Percentiles rank a stretch among this genome's conserved stretches.
phyloP scores from a whole-genome alignment of 2,329 filamentous ascomycete genomes.

The Huntiella decipiens region DNA sequence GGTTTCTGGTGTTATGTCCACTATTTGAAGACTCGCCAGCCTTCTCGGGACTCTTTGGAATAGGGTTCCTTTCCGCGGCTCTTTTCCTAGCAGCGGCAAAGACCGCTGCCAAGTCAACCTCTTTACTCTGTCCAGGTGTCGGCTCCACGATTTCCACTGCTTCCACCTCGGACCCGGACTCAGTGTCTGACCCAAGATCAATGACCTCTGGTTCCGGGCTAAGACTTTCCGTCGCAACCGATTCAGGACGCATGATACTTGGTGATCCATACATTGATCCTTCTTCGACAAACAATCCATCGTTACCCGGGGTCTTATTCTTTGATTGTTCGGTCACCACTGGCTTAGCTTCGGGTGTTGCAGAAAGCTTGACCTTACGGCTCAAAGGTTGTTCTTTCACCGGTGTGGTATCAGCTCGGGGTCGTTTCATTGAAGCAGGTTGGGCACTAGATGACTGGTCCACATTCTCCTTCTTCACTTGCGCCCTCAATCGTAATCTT shows the following conservation, averaged over 20 bases:
- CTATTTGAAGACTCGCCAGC: background rate
- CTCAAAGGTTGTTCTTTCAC: conserved; percentile 1
- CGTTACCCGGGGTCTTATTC: background rate
- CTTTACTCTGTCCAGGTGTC: background rate
- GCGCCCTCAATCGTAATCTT: conserved; percentile 20
- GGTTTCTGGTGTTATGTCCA: too few relatives aligned
- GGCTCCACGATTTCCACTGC: background rate
- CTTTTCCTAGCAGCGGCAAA: background rate
- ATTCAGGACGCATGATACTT: background rate
- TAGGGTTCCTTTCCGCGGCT: too few relatives aligned
- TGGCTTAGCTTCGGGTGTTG: background rate
- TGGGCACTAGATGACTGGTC: background rate
- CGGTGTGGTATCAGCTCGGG: background rate
- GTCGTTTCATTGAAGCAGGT: background rate
- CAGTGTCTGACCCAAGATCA: conserved; percentile 4
- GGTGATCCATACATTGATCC: background rate
- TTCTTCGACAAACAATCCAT: background rate
- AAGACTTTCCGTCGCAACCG: background rate
- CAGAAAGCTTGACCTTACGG: background rate
- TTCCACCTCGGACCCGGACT: background rate
- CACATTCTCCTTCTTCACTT: too few relatives aligned
- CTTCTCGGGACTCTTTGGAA: background rate
- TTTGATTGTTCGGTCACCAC: background rate
- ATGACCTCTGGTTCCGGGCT: conserved; percentile 1
- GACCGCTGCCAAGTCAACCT: too few relatives aligned